These are phyloP conservation scores for Meyerozyma sp. DNA, from an alignment of 1,139 yeast species.

Conservation along the genomic window DNA sequence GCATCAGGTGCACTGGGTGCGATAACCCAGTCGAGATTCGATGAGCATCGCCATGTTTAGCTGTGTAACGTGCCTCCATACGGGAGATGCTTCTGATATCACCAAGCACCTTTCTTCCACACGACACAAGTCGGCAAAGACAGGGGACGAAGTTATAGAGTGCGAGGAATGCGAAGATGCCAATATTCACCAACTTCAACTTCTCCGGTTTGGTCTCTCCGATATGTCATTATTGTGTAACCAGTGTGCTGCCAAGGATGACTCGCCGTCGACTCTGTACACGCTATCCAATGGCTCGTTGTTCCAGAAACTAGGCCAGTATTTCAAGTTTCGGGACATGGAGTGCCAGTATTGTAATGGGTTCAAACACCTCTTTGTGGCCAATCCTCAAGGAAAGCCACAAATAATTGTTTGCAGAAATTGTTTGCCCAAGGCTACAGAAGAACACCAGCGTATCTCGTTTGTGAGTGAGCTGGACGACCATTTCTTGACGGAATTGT, in stretches of 20 bases:
- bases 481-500: constrained; percentile 38
- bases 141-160: constrained; percentile 37
- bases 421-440: constrained; percentile 29
- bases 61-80: constrained; percentile 27
- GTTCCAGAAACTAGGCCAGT: constrained; percentile 42
- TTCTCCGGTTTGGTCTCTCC: constrained; percentile 50
- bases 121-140: constrained; percentile 46
- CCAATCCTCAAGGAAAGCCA: constrained; percentile 14
- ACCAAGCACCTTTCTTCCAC: constrained; percentile 47
- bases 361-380: constrained; percentile 38
- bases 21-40: not conserved
- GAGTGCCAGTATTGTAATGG: constrained; percentile 40
- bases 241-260: constrained; percentile 37
- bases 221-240: constrained; percentile 51
- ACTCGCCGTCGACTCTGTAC: constrained; percentile 46
- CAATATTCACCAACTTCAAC: constrained; percentile 49
- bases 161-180: constrained; percentile 56
- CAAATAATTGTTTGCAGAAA: constrained; percentile 34
- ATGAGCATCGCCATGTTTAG: constrained; percentile 10
- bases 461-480: constrained; percentile 46
- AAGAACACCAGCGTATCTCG: constrained; percentile 7
- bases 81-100: constrained; percentile 16
- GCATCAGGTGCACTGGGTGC: not conserved
- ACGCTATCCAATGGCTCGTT: constrained; percentile 52
- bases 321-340: constrained; percentile 46